These are phyloP conservation scores for Tricholoma flavovirens DNA, from an alignment of 768 basidiomycete species.

Conservation along the genomic window DNA sequence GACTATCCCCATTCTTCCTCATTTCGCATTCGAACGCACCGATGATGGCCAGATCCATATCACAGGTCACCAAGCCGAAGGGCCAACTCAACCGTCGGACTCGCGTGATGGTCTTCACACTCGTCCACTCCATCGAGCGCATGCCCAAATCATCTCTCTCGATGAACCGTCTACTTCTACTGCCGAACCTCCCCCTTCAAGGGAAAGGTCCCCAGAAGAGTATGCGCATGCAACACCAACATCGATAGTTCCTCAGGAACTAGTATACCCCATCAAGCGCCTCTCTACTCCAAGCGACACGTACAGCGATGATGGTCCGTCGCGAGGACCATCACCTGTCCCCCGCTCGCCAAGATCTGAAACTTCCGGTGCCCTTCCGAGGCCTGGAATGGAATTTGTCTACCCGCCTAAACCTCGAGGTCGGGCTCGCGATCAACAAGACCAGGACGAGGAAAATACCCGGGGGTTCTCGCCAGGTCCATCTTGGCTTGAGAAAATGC, in stretches of 20 bases:
- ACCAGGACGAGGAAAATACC: neutral
- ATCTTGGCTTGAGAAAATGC: slow-evolving; percentile 3
- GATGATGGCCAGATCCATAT: neutral
- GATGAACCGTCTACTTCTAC: neutral
- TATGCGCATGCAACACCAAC: neutral
- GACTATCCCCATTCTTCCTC: neutral
- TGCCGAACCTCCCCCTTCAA: neutral
- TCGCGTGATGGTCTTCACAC: neutral
- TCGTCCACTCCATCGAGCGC: neutral
- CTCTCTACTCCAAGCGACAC: slow-evolving; percentile 2
- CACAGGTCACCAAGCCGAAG: too few relatives aligned
- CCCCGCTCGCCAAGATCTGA: neutral
- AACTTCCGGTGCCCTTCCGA: neutral
- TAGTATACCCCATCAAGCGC: neutral
- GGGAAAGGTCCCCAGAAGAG: neutral
- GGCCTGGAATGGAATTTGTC: slow-evolving; percentile 1
- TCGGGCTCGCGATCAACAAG: neutral
- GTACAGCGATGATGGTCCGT: slow-evolving; percentile 1
- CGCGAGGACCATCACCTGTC: neutral
- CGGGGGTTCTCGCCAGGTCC: neutral
- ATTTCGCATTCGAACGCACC: neutral
- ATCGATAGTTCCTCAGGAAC: neutral
- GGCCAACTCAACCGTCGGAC: neutral
- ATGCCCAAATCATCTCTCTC: neutral
- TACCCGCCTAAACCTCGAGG: slow-evolving; percentile 3